Evolutionary conservation across 2,329 filamentous ascomycete genomes (phyloP), one percentile per base, ranked within the genome.

Genomic region (Cladophialophora exuberans): DNA sequence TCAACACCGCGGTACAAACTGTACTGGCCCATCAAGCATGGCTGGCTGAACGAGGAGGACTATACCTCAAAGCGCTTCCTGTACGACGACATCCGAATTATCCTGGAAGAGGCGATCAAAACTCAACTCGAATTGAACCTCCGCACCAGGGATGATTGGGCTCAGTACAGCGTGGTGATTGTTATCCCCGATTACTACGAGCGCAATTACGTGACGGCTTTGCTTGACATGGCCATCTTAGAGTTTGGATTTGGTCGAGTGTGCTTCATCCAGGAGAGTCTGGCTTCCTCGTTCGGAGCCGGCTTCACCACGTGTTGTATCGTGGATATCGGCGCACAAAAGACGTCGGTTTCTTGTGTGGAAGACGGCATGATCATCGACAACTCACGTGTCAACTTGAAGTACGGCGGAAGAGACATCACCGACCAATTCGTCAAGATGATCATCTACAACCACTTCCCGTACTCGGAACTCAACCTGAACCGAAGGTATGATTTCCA

Each of bases 181-280:
- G 86, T 99, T 60, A 95, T 99, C 42, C 94, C 94, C 0, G 94
- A 99, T 70, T 79, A 99, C 7, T 99, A 97, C 73, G 94, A 99
- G 74, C 95, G 96, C 71, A 84, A 84, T 46, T 96, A 97, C 62
- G 90, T 97, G 15, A 90, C 90, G 45, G 86, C 88, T 68, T 77
- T 95, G 7, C 78, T 99, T 36, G 87, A 92, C 52, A 89, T 94
- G 56, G 84, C 93, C 64, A 87, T 97, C 77, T 86, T 83, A 43
- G 92, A 93, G 74, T 94, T 97, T 67, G 88, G 91, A 53, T 96
- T 99, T 69, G 88, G 84, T 60, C 86, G 88, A 52, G 86, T 97
- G 44, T 95, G 89, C 70, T 95, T 99, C 68, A 91, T 97, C 56
- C 94, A 99, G 71, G 94, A 99, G 74, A 96, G 91, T 67, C 83